Base-by-base conservation (phyloP, 73 alveolate genomes). In the Paraurostyla sp. region DNA sequence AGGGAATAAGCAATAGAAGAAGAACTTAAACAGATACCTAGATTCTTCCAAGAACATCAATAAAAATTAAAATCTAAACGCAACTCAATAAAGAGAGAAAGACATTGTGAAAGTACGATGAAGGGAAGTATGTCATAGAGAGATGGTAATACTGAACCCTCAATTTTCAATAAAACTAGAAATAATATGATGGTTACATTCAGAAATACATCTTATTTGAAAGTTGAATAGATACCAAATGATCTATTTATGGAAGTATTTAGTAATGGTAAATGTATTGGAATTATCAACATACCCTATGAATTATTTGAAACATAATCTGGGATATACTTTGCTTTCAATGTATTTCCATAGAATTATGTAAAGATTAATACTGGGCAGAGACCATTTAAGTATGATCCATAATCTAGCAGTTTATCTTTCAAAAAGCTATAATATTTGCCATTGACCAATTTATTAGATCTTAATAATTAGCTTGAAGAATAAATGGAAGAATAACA, bases 181-280 rank as follows among this genome's bases (percentile, higher is more conserved):
- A n/a, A n/a, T n/a, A n/a, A n/a, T n/a, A n/a, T n/a, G n/a, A n/a
- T n/a, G n/a, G n/a, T n/a, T n/a, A n/a, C n/a, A n/a, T n/a, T n/a
- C n/a, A n/a, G n/a, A n/a, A n/a, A n/a, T n/a, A n/a, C n/a, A n/a
- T n/a, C n/a, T n/a, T n/a, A n/a, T n/a, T n/a, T 38, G 36, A 65
- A 38, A 11, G 46, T 22, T 18, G 25, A 65, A 38, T 54, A 20
- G 40, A 54, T 20, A 27, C 82, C 82, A 9, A 65, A 65, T 35
- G 82, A 65, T 33, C 25, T 65, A 40, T 65, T 11, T 40, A 65
- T 65, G 82, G 82, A 65, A 30, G 41, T 65, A 38, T 65, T 65
- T 38, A 65, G 25, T 65, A 65, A 65, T 38, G 82, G 82, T 7
- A 65, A 65, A 23, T 38, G 82, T 38, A 65, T 65, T 7, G 82